phyloP scores from a whole-genome alignment of 805 yeast genomes.

The Candida jianshihensis region DNA sequence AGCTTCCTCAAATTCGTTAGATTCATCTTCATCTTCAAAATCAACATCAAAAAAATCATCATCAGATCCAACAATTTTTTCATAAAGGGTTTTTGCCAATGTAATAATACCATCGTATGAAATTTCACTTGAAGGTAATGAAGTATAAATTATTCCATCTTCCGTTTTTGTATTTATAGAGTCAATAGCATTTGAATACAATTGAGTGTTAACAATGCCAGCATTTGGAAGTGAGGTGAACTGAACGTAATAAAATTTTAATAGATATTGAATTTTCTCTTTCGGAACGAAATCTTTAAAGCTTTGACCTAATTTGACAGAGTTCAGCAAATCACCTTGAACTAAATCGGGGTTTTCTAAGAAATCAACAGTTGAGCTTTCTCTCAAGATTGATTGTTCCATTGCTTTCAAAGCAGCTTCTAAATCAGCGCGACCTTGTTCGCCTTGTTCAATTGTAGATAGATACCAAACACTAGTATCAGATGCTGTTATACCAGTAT shows the following conservation, averaged over 20 bases:
- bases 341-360: slow-evolving; percentile 46
- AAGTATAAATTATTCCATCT: slow-evolving; percentile 40
- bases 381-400: slow-evolving; percentile 77
- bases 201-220: slow-evolving; percentile 39
- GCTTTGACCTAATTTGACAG: slow-evolving; percentile 81
- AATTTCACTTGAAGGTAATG: slow-evolving; percentile 78
- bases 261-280: slow-evolving; percentile 54
- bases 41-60: slow-evolving; percentile 96
- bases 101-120: slow-evolving; percentile 88
- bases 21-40: slow-evolving; percentile 82
- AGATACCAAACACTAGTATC: slow-evolving; percentile 90
- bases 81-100: slow-evolving; percentile 70
- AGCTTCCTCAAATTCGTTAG: slow-evolving; percentile 28
- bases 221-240: slow-evolving; percentile 48
- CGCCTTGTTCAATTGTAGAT: slow-evolving; percentile 66
- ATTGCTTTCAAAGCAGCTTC: slow-evolving; percentile 74
- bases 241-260: slow-evolving; percentile 59
- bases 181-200: slow-evolving; percentile 29
- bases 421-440: slow-evolving; percentile 67
- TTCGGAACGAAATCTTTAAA: slow-evolving; percentile 80
- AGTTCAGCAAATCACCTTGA: slow-evolving; percentile 59
- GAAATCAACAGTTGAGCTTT: slow-evolving; percentile 41
- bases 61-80: slow-evolving; percentile 79
- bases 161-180: slow-evolving; percentile 32
- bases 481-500: slow-evolving; percentile 79